Evolutionary conservation across 495 filamentous ascomycete genomes (phyloP), one percentile per base, ranked within the genome.

Genomic region (Aspergillus ostianus): DNA sequence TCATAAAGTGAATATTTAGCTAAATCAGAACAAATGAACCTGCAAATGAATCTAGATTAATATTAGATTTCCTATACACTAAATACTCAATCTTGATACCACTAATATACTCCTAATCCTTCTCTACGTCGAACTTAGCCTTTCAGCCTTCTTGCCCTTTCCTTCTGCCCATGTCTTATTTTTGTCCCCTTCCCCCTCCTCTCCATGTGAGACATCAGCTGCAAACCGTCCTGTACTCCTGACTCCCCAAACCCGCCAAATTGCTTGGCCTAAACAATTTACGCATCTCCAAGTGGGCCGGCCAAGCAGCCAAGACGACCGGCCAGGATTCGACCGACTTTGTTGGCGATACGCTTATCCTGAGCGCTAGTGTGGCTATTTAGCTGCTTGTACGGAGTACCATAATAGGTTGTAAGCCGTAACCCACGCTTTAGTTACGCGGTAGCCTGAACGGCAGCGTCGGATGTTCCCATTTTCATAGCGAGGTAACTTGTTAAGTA

Each of bases 321-420:
- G 66, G 60, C 67, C 65, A 66, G 61, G 65, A 65, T 60, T 53
- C 29, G 61, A 56, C 68, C 64, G 61, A 64, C 63, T 70, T 71
- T 72, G 67, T 70, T 75, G 71, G 73, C 71, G 74, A 77, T 75
- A 72, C 70, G 73, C 71, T 74, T 72, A 63, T 60, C 64, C 67
- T 69, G 63, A 64, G 58, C 54, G 54, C 65, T 48, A 53, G 49
- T 48, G 55, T 27, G 30, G 45, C 60, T 7, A 12, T 65, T 61
- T 56, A 49, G 47, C 47, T 17, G 47, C 41, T 29, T 29, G 21
- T 20, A 36, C 47, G 29, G 47, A 15, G 26, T n/a, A 19, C 4
- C 8, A 23, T 51, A 23, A 23, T 21, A 51, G 49, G 19, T 19
- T 19, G 17, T 51, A 21, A 9, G 49, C n/a, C 49, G n/a, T 17